Conservation (phyloP, 768 basidiomycete genomes). For the Lentinula edodes region DNA sequence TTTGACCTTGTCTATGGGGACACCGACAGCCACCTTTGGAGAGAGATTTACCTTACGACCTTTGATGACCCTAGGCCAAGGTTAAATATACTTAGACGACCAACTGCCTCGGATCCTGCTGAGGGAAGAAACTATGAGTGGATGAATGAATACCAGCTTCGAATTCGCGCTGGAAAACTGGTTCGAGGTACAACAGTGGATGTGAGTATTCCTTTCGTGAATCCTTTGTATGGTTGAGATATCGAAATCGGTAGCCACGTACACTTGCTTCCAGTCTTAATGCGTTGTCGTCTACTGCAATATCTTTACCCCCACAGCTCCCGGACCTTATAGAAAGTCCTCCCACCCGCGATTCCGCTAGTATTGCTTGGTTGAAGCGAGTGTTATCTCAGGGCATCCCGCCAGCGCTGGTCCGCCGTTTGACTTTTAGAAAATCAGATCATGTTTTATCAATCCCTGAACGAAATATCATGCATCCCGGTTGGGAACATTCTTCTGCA, state of each 20-base stretch:
- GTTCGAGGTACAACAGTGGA: neutral
- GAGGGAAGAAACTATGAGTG: neutral
- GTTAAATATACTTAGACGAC: conserved; percentile 6
- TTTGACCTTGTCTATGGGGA: conserved; percentile 28
- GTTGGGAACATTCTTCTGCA: conserved; percentile 1
- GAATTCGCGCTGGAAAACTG: neutral
- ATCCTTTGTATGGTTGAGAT: neutral
- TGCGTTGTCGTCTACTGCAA: neutral
- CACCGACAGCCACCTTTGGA: conserved; percentile 37
- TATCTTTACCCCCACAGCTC: neutral
- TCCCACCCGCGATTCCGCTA: neutral
- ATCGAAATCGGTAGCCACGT: neutral
- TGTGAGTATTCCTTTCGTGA: neutral
- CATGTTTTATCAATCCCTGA: neutral
- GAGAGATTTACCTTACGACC: conserved; percentile 38
- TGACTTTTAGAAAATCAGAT: neutral
- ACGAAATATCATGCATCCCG: neutral
- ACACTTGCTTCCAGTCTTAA: neutral
- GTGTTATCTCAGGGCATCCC: neutral
- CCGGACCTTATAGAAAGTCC: neutral
- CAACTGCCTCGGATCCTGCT: neutral
- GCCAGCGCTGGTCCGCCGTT: neutral
- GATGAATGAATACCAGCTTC: neutral
- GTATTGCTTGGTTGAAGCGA: neutral
- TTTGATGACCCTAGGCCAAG: conserved; percentile 47